A percentile compares a stretch with the other conserved stretches of the same genome.
phyloP scores from a whole-genome alignment of 371 early-diverging fungal genomes.

The Rhizomucor pusillus region DNA sequence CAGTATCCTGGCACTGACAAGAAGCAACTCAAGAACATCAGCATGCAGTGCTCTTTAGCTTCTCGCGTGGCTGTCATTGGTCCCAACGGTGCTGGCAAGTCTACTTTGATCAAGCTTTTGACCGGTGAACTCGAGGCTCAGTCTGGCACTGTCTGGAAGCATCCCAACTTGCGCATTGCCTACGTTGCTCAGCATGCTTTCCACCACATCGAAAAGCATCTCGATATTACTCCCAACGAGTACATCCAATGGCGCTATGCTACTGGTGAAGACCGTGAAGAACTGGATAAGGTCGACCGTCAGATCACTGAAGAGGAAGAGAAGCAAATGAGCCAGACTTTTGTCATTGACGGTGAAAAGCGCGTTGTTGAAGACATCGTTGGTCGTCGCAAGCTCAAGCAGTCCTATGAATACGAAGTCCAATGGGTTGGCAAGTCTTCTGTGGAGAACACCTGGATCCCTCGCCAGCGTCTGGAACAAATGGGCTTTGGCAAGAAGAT shows the following conservation, averaged over 20 bases:
- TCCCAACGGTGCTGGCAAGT: slow-evolving; percentile 70
- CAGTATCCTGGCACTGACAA: slow-evolving; percentile 64
- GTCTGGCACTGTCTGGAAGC: slow-evolving; percentile 43
- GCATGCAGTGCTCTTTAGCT: slow-evolving; percentile 60
- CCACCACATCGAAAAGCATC: slow-evolving; percentile 73
- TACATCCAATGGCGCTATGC: slow-evolving; percentile 74
- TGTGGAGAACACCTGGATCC: slow-evolving; percentile 69
- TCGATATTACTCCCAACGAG: slow-evolving; percentile 66
- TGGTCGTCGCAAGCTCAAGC: slow-evolving; percentile 69
- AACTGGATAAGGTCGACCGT: slow-evolving; percentile 62
- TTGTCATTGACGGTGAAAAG: slow-evolving; percentile 65
- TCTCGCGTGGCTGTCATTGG: slow-evolving; percentile 75
- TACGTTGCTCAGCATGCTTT: slow-evolving; percentile 83
- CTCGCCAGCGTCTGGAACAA: slow-evolving; percentile 67
- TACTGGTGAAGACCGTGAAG: slow-evolving; percentile 67
- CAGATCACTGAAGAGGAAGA: slow-evolving; percentile 61
- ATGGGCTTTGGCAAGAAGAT: slow-evolving; percentile 69
- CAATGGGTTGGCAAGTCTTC: slow-evolving; percentile 56
- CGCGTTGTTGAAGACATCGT: slow-evolving; percentile 56
- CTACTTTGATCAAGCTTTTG: slow-evolving; percentile 79
- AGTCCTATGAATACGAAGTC: slow-evolving; percentile 67
- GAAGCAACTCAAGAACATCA: slow-evolving; percentile 53
- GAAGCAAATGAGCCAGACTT: slow-evolving; percentile 59
- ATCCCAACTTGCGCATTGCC: slow-evolving; percentile 67
- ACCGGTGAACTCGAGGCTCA: slow-evolving; percentile 60